Conservation (phyloP, 306 rosid species). For the Corylus americana region DNA sequence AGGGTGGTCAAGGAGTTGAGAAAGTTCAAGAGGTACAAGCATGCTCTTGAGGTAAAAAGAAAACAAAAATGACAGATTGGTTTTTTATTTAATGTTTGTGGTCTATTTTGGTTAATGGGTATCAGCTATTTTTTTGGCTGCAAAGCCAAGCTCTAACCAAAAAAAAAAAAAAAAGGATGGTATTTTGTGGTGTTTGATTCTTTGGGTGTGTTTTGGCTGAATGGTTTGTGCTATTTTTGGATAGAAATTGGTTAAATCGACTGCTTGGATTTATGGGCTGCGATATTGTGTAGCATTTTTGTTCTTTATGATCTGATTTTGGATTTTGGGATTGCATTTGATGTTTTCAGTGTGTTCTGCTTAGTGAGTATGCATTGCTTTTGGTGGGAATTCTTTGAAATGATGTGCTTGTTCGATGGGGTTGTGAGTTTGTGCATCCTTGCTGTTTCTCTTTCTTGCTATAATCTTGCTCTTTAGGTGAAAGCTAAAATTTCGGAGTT, state of each 20-base stretch:
- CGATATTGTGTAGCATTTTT: background rate
- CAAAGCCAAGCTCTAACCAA: background rate
- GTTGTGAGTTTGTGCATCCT: background rate
- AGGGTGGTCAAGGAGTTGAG: constrained; percentile 79
- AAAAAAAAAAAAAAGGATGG: background rate
- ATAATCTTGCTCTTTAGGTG: background rate
- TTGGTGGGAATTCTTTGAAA: background rate
- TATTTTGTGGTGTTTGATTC: background rate
- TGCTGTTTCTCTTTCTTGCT: background rate
- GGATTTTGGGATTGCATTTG: background rate
- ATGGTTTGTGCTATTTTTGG: background rate
- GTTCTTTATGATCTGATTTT: background rate
- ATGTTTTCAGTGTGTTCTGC: background rate
- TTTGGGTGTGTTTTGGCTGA: background rate
- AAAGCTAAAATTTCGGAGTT: background rate
- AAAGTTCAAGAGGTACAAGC: constrained; percentile 47
- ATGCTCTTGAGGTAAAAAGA: constrained; percentile 77
- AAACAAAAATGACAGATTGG: background rate
- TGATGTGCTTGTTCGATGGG: background rate
- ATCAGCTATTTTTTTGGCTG: background rate
- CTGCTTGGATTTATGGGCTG: background rate
- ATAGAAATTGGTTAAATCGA: background rate
- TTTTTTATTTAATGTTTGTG: background rate
- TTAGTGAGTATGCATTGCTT: background rate
- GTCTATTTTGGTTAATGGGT: constrained; percentile 16